These are phyloP conservation scores for Cyclanthera cordifolia DNA, from an alignment of 306 rosid genomes.

Conservation along the genomic window DNA sequence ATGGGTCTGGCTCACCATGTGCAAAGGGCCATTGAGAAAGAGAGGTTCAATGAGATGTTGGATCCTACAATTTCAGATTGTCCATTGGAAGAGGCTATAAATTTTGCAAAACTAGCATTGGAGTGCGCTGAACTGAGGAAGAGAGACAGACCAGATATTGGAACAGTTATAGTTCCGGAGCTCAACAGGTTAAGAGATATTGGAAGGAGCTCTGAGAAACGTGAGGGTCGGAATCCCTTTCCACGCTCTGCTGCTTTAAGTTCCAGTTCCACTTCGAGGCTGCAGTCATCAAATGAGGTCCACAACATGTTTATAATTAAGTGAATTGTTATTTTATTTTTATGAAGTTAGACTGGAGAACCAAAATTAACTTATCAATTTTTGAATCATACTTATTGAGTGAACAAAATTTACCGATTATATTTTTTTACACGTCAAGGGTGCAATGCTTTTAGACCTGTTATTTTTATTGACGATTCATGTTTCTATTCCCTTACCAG, in stretches of 20 bases:
- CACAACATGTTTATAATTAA: slow-evolving; percentile 9
- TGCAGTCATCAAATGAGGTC: slow-evolving; percentile 22
- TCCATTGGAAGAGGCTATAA: slow-evolving; percentile 63
- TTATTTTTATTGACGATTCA: neutral
- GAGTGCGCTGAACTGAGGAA: slow-evolving; percentile 65
- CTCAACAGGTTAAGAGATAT: slow-evolving; percentile 61
- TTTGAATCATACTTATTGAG: neutral
- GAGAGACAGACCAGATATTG: slow-evolving; percentile 85
- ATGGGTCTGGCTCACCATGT: slow-evolving; percentile 86
- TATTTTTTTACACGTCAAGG: neutral
- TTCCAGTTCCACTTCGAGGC: slow-evolving; percentile 27
- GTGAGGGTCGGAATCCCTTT: neutral
- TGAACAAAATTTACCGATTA: neutral
- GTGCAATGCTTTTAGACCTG: neutral
- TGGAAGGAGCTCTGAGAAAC: slow-evolving; percentile 18
- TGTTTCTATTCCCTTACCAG: neutral
- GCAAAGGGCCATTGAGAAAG: slow-evolving; percentile 53
- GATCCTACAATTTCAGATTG: slow-evolving; percentile 70
- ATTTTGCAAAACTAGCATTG: slow-evolving; percentile 61
- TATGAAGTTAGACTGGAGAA: neutral
- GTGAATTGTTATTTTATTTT: neutral
- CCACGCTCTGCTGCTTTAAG: slow-evolving; percentile 22
- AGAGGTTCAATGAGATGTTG: slow-evolving; percentile 40
- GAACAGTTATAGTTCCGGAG: slow-evolving; percentile 55
- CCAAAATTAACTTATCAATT: neutral